A percentile compares a stretch with the other conserved stretches of the same genome.
Conservation (phyloP, 1,139 yeast genomes). For the Candida gigantensis region DNA sequence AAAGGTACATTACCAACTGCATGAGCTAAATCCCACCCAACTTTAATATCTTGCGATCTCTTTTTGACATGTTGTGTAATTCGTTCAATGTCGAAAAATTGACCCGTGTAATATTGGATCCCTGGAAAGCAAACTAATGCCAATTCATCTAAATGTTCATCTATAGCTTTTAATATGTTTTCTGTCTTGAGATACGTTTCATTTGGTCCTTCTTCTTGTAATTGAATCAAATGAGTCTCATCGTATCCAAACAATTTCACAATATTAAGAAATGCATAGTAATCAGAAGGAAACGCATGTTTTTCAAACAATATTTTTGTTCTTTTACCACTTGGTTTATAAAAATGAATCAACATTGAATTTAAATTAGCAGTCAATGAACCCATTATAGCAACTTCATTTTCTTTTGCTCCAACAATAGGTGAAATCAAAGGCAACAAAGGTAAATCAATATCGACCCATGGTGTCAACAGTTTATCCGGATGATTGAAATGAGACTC, state of each 20-base stretch:
- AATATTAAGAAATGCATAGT: slow-evolving; percentile 79
- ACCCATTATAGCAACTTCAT: slow-evolving; percentile 87
- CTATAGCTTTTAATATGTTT: slow-evolving; percentile 59
- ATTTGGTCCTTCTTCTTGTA: slow-evolving; percentile 59
- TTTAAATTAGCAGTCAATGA: slow-evolving; percentile 82
- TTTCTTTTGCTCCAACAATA: slow-evolving; percentile 69
- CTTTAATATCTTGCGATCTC: slow-evolving; percentile 46
- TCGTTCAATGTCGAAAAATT: slow-evolving; percentile 66
- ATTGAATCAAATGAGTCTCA: slow-evolving; percentile 62
- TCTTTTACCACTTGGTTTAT: slow-evolving; percentile 59
- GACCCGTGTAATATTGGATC: slow-evolving; percentile 91
- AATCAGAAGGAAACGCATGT: slow-evolving; percentile 90
- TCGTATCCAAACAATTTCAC: slow-evolving; percentile 62
- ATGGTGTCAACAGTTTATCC: slow-evolving; percentile 46
- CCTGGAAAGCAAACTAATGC: slow-evolving; percentile 85
- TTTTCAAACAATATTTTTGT: slow-evolving; percentile 80
- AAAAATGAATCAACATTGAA: slow-evolving; percentile 70
- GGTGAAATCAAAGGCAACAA: slow-evolving; percentile 67
- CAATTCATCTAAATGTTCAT: slow-evolving; percentile 58
- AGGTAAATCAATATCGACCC: slow-evolving; percentile 87
- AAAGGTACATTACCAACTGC: slow-evolving; percentile 87
- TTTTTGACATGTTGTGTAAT: slow-evolving; percentile 61
- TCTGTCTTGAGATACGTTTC: slow-evolving; percentile 61
- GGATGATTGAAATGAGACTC: slow-evolving; percentile 82
- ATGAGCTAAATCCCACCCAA: slow-evolving; percentile 97